phyloP scores from a whole-genome alignment of 73 alveolate genomes.

The Stentor roeselii region DNA sequence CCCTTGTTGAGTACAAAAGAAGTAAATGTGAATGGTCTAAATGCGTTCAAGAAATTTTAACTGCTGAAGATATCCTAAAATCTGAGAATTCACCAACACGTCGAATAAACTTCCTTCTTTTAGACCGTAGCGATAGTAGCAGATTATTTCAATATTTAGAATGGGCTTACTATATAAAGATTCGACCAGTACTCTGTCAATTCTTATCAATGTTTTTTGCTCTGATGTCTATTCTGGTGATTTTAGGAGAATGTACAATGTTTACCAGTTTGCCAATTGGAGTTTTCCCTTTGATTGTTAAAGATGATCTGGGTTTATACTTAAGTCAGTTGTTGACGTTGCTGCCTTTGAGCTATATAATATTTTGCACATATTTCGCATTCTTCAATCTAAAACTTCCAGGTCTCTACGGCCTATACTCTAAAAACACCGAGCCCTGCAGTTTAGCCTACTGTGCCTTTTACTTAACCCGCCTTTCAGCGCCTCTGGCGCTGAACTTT shows the following conservation, averaged over 20 bases:
- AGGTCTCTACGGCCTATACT: conserved; percentile 24
- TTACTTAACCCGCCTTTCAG: conserved; percentile 27
- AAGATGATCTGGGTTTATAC: background rate
- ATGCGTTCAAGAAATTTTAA: background rate
- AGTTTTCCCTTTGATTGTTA: conserved; percentile 9
- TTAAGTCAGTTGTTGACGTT: background rate
- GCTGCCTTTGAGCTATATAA: conserved; percentile 11
- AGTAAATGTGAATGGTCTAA: background rate
- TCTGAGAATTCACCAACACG: background rate
- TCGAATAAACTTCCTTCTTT: background rate
- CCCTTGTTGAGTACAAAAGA: background rate
- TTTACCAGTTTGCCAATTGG: conserved; percentile 18
- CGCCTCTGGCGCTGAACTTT: conserved; percentile 24
- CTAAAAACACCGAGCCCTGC: conserved; percentile 1
- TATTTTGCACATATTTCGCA: background rate
- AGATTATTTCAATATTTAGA: background rate
- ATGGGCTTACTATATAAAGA: conserved; percentile 6
- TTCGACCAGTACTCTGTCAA: background rate
- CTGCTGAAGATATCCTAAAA: background rate
- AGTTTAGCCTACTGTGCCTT: conserved; percentile 23
- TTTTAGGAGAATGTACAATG: background rate
- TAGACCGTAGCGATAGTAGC: background rate
- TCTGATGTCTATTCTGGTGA: background rate
- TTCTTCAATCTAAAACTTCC: conserved; percentile 22
- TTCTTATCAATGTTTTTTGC: background rate